Base-by-base conservation (phyloP, 352 stramenopile genomes). In the Pythium utonaiense region DNA sequence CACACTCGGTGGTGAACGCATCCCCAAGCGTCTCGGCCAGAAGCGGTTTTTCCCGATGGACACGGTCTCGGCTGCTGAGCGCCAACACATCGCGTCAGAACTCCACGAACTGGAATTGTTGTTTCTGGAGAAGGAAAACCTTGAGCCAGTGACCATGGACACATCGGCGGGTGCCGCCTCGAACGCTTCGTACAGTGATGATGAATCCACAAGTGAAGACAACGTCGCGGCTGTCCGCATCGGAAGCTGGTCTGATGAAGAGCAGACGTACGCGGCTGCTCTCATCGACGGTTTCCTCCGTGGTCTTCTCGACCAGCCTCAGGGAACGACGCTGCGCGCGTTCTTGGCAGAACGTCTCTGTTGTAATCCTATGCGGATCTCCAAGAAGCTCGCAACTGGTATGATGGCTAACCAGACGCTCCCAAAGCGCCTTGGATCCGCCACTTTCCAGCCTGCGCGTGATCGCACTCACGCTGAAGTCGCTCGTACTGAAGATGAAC, bases 341-440 rank as follows among this genome's bases (percentile, higher is more conserved):
- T 86, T 86, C 58, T 60, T 91, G 21, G 77, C 81, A 19, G 70
- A 74, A 6, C 73, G 79, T 5, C 69, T 91, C 53, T 75, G 75
- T 45, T 91, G 81, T 62, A 91, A 88, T 45, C 81, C 81, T 16
- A 91, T 88, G 79, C 74, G 81, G 17, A 78, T 89, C 28, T 89
- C 79, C 12, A 91, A 91, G 64, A 91, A 91, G 60, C 80, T 91
- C 13, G 79, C 81, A 3, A 88, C 74, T 56, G 76, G 84, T 36
- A 74, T 62, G 41, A 88, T 91, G 55, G 79, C 77, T 0, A 74
- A 83, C 34, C 77, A 86, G 48, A 77, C 70, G 44, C 89, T 91
- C 52, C 79, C 82, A 5, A 91, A 91, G 60, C 88, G 88, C 42
- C 62, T 89, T 21, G 79, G 82, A 9, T 85, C 72, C 25, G 83